Base-by-base conservation (phyloP, 768 basidiomycete genomes). In the Tylopilus balloui region DNA sequence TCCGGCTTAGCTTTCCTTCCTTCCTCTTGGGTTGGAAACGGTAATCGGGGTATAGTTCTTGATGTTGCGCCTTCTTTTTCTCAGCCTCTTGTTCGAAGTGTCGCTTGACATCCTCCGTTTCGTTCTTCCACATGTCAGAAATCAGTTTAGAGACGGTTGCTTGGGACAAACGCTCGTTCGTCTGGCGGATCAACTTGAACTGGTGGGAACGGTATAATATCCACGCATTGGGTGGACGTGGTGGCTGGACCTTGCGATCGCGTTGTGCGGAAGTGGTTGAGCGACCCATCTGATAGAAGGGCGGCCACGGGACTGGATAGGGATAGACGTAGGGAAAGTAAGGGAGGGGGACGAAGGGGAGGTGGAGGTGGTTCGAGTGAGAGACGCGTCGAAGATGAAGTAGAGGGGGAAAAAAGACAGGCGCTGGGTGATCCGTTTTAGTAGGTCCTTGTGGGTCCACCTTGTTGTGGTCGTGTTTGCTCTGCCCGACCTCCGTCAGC, bases 221-320 rank as follows among this genome's bases (percentile, higher is more conserved):
- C 86, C 87, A 92, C 0, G 88, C 82, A 61, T 91, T 92, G 10
- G 83, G 80, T 3, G 89, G 88, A 0, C 89, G 77, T 10, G 84
- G 83, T 5, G 76, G 73, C 47, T 73, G 67, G 15, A 67, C 52
- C 42, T 48, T 55, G 47, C 48, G 42, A 19, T 29, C 59, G 47
- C 39, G 45, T 12, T 41, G 40, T 23, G 34, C n/a, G 11, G 27
- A 27, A 17, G 34, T 17, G 34, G 20, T 14, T 7, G 58, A 5
- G 12, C 63, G 55, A 34, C n/a, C 21, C 66, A 67, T 67, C 28
- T 40, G 24, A 12, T 57, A 47, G 25, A 57, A 35, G 4, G 53
- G 38, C 5, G 56, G 19, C 46, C 51, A 54, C 17, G 39, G 51
- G 14, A 36, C 7, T 29, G 41, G 10, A 1, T 42, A 35, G 42